These are phyloP conservation scores for Orbilia ellipsospora DNA, from an alignment of 2,329 filamentous ascomycete genomes.

Conservation along the genomic window DNA sequence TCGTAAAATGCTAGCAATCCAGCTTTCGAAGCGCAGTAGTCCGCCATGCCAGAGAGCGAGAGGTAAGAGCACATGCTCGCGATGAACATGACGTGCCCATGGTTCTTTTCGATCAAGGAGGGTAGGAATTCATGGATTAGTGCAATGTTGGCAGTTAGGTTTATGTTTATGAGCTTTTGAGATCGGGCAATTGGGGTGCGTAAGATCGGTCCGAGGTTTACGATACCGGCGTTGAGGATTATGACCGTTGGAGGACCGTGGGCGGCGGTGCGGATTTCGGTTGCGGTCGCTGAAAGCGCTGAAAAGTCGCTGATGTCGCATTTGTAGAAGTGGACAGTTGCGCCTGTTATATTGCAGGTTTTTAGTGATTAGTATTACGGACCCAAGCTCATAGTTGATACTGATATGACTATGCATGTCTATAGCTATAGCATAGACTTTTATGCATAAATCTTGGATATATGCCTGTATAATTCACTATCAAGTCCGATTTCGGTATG, in stretches of 20 bases:
- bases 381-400: not conserved
- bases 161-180: constrained; percentile 71
- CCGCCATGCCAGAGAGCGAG: constrained; percentile 72
- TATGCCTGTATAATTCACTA: not conserved
- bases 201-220: constrained; percentile 50
- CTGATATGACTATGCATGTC: not conserved
- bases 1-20: constrained; percentile 76
- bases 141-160: constrained; percentile 75
- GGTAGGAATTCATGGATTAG: constrained; percentile 75
- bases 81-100: constrained; percentile 78
- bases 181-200: constrained; percentile 17
- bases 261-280: constrained; percentile 61
- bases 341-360: constrained; percentile 6
- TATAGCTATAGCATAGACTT: not conserved
- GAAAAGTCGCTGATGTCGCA: constrained; percentile 45
- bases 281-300: constrained; percentile 19
- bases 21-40: constrained; percentile 76
- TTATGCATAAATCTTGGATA: not conserved
- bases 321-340: constrained; percentile 36
- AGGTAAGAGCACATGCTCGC: constrained; percentile 73
- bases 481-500: not conserved
- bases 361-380: not conserved
- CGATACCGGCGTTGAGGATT: constrained; percentile 64
- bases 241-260: constrained; percentile 62
- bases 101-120: constrained; percentile 71